phyloP scores from a whole-genome alignment of 495 filamentous ascomycete species.

The Aspergillus steynii region DNA sequence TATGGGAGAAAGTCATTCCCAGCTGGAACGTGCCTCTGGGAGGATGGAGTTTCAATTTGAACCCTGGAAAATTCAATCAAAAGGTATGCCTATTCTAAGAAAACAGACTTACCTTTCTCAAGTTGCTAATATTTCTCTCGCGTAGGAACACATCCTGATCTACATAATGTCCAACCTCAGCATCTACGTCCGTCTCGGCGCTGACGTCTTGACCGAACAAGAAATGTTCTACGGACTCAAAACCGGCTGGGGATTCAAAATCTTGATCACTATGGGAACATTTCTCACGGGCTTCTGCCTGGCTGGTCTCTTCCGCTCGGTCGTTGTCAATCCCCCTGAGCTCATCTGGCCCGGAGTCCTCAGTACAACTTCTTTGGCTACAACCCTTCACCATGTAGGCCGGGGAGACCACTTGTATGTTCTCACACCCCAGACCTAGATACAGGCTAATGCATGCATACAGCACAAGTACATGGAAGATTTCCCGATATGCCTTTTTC shows the following conservation, averaged over 20 bases:
- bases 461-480: conserved; percentile 72
- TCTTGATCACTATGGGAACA: conserved; percentile 38
- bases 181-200: conserved; percentile 57
- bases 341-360: conserved; percentile 89
- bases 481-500: conserved; percentile 81
- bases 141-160: conserved; percentile 64
- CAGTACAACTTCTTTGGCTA: conserved; percentile 78
- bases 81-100: conserved; percentile 19
- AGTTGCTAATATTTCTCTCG: background rate
- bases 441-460: conserved; percentile 28
- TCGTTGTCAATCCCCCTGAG: conserved; percentile 73
- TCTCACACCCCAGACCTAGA: conserved; percentile 6
- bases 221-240: conserved; percentile 62
- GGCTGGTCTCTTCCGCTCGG: conserved; percentile 60
- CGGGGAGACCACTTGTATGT: background rate
- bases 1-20: conserved; percentile 51
- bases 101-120: too few species aligned
- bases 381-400: conserved; percentile 63
- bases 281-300: conserved; percentile 55
- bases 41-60: conserved; percentile 51
- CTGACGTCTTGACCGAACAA: conserved; percentile 63
- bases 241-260: conserved; percentile 57
- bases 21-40: conserved; percentile 48
- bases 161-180: conserved; percentile 60
- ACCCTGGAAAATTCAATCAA: conserved; percentile 68